Evolutionary conservation across 2,329 filamentous ascomycete species (phyloP), one percentile per base, ranked within the genome.

Genomic region (Fusarium sp.): DNA sequence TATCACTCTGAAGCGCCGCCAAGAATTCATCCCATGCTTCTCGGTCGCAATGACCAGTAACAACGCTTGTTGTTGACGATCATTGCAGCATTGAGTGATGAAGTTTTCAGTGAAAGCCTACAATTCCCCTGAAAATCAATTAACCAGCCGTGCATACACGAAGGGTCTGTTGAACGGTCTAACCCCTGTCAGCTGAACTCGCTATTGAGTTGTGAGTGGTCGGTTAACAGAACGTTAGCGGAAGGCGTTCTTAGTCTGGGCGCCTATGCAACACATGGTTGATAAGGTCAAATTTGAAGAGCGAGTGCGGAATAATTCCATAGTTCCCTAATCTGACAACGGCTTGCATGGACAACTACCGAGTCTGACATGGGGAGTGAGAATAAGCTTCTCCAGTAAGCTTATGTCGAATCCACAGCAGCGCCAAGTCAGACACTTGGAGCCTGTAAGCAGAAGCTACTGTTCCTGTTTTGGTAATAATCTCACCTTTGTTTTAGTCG

Each of bases 181-280:
- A 42, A 53, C 39, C 61, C 57, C 57, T 38, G 66, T 49, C 51
- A 59, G 67, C 66, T 70, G 67, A 70, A 70, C 57, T 59, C 44
- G 51, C 57, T 55, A 24, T 42, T 14, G 2, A 28, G 19, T 24
- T 22, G 31, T 63, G 56, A 69, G 28, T 69, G 61, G 66, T 39
- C 44, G 26, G 28, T 3, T 10, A 14, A 2, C 6, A 14, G 14
- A n/a, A 24, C 14, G 13, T 1, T 28, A 34, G 13, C 33, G 19
- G 19, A 40, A 45, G 43, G 46, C 51, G 60, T 54, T 45, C 34
- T 67, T 65, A 69, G 66, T 39, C 40, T 43, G 31, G 50, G 55
- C 65, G 64, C 36, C 59, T 65, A 57, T 34, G 53, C 55, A 49
- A 55, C 33, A 52, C 9, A 28, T 28, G 26, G 8, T 28, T 28